Evolutionary conservation across 108 stramenopile species (phyloP).

Genomic region (Mayamaea pseudoterrestris): DNA sequence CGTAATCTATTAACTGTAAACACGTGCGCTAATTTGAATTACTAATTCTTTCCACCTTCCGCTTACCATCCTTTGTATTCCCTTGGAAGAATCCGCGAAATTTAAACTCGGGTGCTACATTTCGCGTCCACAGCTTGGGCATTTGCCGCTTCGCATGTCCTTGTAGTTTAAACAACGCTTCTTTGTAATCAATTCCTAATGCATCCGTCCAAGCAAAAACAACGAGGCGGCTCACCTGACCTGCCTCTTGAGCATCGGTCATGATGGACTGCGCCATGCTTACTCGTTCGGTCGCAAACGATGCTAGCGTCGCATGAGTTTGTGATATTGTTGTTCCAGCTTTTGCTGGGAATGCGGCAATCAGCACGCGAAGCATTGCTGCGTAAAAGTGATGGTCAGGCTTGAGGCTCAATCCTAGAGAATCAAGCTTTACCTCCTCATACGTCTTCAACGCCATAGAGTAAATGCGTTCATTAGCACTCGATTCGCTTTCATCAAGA

Average conservation of each 20-base stretch:
- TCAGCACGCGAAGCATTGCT: constrained; percentile 15
- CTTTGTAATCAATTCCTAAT: no score
- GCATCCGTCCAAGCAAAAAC: not conserved
- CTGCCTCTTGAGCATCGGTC: constrained; percentile 24
- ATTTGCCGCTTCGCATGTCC: no score
- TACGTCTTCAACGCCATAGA: constrained; percentile 28
- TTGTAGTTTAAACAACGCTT: no score
- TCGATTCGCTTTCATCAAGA: no score
- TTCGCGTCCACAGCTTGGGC: no score
- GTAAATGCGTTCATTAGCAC: no score
- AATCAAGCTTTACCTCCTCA: constrained; percentile 17
- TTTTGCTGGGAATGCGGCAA: not conserved
- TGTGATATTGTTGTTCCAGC: constrained; percentile 13
- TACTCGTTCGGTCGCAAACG: constrained; percentile 30
- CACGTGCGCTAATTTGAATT: no score
- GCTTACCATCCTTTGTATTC: no score
- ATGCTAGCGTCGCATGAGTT: constrained; percentile 16
- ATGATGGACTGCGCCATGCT: constrained; percentile 22
- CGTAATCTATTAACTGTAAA: no score
- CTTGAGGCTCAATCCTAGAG: constrained; percentile 11
- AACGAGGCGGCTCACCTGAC: constrained; percentile 27
- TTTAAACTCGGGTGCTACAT: no score
- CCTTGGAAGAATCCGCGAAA: no score
- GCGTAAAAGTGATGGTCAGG: constrained; percentile 33
- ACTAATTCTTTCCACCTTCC: no score